phyloP scores from a whole-genome alignment of 2,329 filamentous ascomycete genomes.

The Trichocomaceae sp. region DNA sequence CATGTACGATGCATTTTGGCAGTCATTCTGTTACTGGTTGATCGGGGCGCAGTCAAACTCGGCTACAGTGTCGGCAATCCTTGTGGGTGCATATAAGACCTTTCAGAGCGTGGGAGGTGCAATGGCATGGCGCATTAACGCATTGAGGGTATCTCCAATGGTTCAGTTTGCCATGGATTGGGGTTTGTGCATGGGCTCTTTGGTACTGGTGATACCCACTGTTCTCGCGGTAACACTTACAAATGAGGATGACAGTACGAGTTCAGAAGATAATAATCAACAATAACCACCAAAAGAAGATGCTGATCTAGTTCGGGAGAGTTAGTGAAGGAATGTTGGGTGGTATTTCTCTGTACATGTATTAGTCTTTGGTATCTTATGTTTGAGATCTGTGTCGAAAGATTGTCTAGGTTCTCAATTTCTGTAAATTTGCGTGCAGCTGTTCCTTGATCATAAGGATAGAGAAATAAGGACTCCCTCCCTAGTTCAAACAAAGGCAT shows the following conservation, averaged over 20 bases:
- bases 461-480: too few species aligned
- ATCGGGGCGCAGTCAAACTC: slow-evolving; percentile 43
- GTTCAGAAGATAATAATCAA: not conserved
- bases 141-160: slow-evolving; percentile 26
- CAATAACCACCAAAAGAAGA: not conserved
- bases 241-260: not conserved
- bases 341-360: not conserved
- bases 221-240: slow-evolving; percentile 21
- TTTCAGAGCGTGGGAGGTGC: slow-evolving; percentile 42
- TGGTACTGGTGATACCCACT: slow-evolving; percentile 39
- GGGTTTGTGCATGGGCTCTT: slow-evolving; percentile 41
- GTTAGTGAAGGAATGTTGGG: not conserved
- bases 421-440: too few species aligned
- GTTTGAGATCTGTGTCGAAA: too few species aligned
- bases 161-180: slow-evolving; percentile 43
- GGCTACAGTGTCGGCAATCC: slow-evolving; percentile 35
- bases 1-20: slow-evolving; percentile 61
- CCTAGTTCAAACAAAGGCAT: too few species aligned
- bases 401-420: too few species aligned
- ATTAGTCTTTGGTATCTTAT: not conserved
- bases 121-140: slow-evolving; percentile 35
- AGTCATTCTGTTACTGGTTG: slow-evolving; percentile 58
- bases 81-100: slow-evolving; percentile 45
- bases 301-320: not conserved
- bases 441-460: too few species aligned